Evolutionary conservation across 1,139 yeast species (phyloP).

Genomic region (Yamadazyma trypodendri): DNA sequence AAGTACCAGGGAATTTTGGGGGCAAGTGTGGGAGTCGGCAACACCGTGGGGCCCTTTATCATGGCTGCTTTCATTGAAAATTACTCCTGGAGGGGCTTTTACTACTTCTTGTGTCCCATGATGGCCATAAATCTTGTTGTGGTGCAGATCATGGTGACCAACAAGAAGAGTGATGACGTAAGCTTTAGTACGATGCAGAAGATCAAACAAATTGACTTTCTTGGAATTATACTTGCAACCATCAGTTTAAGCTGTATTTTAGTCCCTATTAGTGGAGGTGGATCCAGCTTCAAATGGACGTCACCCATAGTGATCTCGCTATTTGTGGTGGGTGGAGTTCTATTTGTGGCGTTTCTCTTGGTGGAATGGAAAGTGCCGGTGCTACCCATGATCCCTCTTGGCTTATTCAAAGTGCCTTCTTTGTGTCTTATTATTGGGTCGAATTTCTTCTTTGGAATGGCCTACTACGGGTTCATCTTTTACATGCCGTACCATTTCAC

Average conservation of each 20-base stretch:
- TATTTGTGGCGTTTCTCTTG: constrained; percentile 38
- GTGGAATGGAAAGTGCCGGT: constrained; percentile 51
- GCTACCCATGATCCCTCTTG: constrained; percentile 57
- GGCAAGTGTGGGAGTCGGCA: constrained; percentile 45
- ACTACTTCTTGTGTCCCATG: constrained; percentile 43
- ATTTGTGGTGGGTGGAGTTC: constrained; percentile 46
- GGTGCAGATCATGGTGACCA: constrained; percentile 22
- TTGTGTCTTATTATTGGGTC: constrained; percentile 43
- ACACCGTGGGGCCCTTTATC: constrained; percentile 53
- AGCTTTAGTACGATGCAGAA: constrained; percentile 29
- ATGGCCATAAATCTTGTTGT: constrained; percentile 25
- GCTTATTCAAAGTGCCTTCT: constrained; percentile 33
- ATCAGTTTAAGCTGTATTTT: constrained; percentile 43
- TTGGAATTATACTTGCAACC: constrained; percentile 47
- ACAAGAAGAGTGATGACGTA: constrained; percentile 19
- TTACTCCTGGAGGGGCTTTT: constrained; percentile 49
- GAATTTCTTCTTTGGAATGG: constrained; percentile 51
- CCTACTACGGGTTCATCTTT: constrained; percentile 45
- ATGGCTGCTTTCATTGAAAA: constrained; percentile 47
- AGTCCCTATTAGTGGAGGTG: constrained; percentile 57
- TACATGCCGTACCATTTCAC: constrained; percentile 53
- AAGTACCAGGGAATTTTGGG: constrained; percentile 48
- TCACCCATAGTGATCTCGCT: constrained; percentile 47
- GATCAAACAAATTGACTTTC: constrained; percentile 45
- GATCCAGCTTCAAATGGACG: constrained; percentile 52